Percentiles rank a stretch among this genome's conserved stretches.
These are phyloP conservation scores for Trichoderma hamatum DNA, from an alignment of 2,329 filamentous ascomycete species.

Conservation along the genomic window DNA sequence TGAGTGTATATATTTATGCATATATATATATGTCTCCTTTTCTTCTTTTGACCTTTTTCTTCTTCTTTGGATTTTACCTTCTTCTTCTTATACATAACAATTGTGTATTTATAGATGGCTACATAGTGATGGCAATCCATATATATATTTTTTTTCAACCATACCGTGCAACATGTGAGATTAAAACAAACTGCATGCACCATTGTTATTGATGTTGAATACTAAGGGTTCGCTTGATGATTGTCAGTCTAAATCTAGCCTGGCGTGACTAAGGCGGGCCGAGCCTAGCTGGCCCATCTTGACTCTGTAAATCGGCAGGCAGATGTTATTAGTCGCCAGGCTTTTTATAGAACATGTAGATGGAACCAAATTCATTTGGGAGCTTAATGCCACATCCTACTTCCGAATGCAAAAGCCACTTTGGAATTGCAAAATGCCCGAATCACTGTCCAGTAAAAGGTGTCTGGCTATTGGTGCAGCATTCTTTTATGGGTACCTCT, in stretches of 20 bases:
- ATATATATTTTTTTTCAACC: not conserved
- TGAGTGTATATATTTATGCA: not conserved
- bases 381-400: not conserved
- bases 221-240: not conserved
- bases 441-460: not conserved
- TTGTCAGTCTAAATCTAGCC: not conserved
- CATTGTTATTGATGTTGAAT: not conserved
- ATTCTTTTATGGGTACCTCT: not conserved
- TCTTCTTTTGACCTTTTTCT: not conserved
- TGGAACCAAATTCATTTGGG: not conserved
- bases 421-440: not conserved
- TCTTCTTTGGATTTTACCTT: not conserved
- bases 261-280: not conserved
- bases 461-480: not conserved
- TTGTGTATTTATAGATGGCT: not conserved
- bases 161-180: too few species aligned
- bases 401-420: not conserved
- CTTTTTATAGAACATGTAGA: not conserved
- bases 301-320: not conserved
- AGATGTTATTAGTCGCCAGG: not conserved
- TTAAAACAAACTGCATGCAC: not conserved
- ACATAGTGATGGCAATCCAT: not conserved
- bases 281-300: not conserved
- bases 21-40: not conserved
- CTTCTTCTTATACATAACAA: not conserved